phyloP scores from a whole-genome alignment of 2,329 filamentous ascomycete species.

The Stenocarpella maydis region DNA sequence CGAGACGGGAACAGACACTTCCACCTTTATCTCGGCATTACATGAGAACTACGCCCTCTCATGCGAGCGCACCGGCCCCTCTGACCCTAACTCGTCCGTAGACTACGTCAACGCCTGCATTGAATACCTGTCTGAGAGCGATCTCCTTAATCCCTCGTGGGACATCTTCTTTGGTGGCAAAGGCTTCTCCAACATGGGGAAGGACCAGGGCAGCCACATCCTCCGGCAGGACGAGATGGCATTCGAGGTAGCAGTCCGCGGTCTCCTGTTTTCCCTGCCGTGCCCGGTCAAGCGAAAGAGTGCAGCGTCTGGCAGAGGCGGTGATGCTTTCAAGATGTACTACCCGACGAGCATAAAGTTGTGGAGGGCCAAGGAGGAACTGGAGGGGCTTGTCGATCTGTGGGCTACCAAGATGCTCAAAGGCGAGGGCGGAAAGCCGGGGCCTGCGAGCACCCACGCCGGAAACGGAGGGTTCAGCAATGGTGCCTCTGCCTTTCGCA shows the following conservation, averaged over 20 bases:
- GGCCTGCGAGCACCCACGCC: background rate
- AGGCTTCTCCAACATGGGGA: constrained; percentile 59
- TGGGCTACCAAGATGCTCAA: constrained; percentile 70
- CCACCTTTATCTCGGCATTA: constrained; percentile 87
- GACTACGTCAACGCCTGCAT: constrained; percentile 87
- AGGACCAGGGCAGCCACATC: constrained; percentile 72
- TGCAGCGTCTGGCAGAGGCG: constrained; percentile 48
- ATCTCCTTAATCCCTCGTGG: constrained; percentile 80
- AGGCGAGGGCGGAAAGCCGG: constrained; percentile 53
- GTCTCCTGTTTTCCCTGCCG: constrained; percentile 84
- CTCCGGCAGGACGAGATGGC: constrained; percentile 93
- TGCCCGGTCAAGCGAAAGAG: constrained; percentile 80
- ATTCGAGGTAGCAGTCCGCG: constrained; percentile 89
- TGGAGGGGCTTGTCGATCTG: constrained; percentile 75
- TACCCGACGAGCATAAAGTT: constrained; percentile 86
- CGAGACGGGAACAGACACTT: constrained; percentile 90
- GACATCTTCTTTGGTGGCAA: constrained; percentile 72
- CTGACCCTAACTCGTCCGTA: constrained; percentile 67
- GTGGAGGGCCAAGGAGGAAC: constrained; percentile 84
- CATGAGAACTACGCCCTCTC: constrained; percentile 95
- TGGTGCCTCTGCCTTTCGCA: constrained; percentile 59
- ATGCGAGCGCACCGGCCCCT: constrained; percentile 66
- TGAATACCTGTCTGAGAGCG: constrained; percentile 85
- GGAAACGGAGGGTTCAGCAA: constrained; percentile 37
- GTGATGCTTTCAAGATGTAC: constrained; percentile 86